Percentiles rank a stretch among this genome's conserved stretches.
Evolutionary conservation across 1,139 yeast species (phyloP).

Genomic region (Saccharomyces hybrid): DNA sequence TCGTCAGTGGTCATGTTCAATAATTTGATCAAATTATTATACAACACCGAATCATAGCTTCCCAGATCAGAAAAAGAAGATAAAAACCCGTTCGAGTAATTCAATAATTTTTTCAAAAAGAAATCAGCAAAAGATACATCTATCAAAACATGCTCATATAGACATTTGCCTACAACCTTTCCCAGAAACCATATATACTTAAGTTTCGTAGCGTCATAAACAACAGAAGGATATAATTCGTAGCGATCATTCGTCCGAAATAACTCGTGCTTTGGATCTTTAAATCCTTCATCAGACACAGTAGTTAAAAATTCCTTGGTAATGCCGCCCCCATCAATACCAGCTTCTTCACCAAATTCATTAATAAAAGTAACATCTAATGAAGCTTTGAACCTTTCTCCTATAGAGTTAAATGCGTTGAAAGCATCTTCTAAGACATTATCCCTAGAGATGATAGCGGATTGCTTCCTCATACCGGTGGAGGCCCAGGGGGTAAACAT

Average conservation of each 20-base stretch:
- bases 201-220: slow-evolving; percentile 30
- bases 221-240: slow-evolving; percentile 53
- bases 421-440: slow-evolving; percentile 69
- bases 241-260: slow-evolving; percentile 52
- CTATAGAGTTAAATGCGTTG: slow-evolving; percentile 42
- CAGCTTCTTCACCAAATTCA: slow-evolving; percentile 68
- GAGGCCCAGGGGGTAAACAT: slow-evolving; percentile 14
- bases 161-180: slow-evolving; percentile 76
- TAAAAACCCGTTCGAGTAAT: slow-evolving; percentile 27
- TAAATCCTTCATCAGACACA: slow-evolving; percentile 63
- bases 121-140: slow-evolving; percentile 85
- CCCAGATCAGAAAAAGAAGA: slow-evolving; percentile 72
- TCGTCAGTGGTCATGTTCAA: slow-evolving; percentile 51
- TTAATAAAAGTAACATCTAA: slow-evolving; percentile 63
- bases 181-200: slow-evolving; percentile 61
- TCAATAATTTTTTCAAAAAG: slow-evolving; percentile 60
- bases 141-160: slow-evolving; percentile 75
- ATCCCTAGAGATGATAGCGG: slow-evolving; percentile 62
- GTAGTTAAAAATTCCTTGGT: slow-evolving; percentile 85
- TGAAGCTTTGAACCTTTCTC: slow-evolving; percentile 48
- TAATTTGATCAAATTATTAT: slow-evolving; percentile 56
- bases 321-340: slow-evolving; percentile 95
- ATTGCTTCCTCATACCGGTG: slow-evolving; percentile 22
- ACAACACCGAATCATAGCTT: slow-evolving; percentile 62
- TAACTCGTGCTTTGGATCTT: slow-evolving; percentile 36